A percentile compares a stretch with the other conserved stretches of the same genome.
Evolutionary conservation across 441 rosid genomes (phyloP).

Genomic region (Euphorbia corollata): DNA sequence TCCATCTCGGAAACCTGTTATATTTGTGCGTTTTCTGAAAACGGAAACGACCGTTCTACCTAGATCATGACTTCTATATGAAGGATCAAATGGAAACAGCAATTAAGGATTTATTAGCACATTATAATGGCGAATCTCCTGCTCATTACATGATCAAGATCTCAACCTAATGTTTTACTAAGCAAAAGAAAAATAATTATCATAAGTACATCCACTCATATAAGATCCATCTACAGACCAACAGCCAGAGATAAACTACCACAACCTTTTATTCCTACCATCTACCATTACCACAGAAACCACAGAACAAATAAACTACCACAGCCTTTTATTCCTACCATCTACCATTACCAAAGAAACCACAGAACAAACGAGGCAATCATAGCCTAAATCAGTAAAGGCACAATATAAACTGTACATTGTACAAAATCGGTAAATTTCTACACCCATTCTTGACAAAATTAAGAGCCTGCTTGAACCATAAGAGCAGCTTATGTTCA

Average conservation of each 20-base stretch:
- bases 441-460: background rate
- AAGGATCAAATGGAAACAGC: too few species aligned
- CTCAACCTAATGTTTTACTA: too few species aligned
- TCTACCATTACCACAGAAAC: background rate
- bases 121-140: too few species aligned
- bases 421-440: conserved; percentile 1
- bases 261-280: background rate
- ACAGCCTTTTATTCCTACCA: background rate
- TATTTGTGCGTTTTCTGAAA: too few species aligned
- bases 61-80: too few species aligned
- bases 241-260: background rate
- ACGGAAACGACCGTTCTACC: too few species aligned
- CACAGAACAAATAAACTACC: background rate
- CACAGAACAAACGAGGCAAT: background rate
- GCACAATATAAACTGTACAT: conserved; percentile 5
- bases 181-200: too few species aligned
- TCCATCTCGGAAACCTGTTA: too few species aligned
- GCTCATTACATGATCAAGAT: too few species aligned
- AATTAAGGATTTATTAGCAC: too few species aligned
- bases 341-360: background rate
- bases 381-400: background rate
- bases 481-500: background rate
- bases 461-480: background rate
- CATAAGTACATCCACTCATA: too few species aligned
- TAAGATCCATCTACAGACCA: too few species aligned